Evolutionary conservation across 352 stramenopile genomes (phyloP).

Genomic region (Globisporangium spiculum): DNA sequence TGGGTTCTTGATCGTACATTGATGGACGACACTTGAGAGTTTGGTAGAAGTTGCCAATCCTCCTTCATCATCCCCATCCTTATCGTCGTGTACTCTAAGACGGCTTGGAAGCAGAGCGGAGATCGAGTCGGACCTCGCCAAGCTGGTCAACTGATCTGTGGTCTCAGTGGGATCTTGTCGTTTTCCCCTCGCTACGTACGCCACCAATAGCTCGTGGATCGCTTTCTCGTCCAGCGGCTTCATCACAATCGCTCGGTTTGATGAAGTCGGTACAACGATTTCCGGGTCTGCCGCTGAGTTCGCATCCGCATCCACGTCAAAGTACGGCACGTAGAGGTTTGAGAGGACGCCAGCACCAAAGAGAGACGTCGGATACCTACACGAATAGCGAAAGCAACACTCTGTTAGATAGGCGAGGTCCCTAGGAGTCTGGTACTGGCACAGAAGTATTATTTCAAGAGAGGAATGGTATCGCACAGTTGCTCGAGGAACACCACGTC

Average conservation of each 20-base stretch:
- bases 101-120: conserved; percentile 21
- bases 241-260: conserved; percentile 18
- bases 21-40: background rate
- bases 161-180: background rate
- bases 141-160: conserved; percentile 19
- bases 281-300: conserved; percentile 1
- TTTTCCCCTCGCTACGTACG: conserved; percentile 29
- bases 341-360: conserved; percentile 29
- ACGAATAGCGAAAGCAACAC: background rate
- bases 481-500: conserved; percentile 27
- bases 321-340: conserved; percentile 29
- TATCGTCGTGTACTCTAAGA: background rate
- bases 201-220: conserved; percentile 38
- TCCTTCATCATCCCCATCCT: background rate
- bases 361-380: conserved; percentile 32
- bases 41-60: background rate
- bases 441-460: background rate
- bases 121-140: conserved; percentile 33
- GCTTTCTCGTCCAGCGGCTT: conserved; percentile 18
- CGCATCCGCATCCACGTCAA: background rate
- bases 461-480: conserved; percentile 22
- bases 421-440: background rate
- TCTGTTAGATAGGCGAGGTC: background rate
- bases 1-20: conserved; percentile 34
- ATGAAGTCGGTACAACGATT: background rate